Percentiles rank a stretch among this genome's conserved stretches.
Conservation (phyloP, 2,329 filamentous ascomycete genomes). For the Lecanicillium sp. region DNA sequence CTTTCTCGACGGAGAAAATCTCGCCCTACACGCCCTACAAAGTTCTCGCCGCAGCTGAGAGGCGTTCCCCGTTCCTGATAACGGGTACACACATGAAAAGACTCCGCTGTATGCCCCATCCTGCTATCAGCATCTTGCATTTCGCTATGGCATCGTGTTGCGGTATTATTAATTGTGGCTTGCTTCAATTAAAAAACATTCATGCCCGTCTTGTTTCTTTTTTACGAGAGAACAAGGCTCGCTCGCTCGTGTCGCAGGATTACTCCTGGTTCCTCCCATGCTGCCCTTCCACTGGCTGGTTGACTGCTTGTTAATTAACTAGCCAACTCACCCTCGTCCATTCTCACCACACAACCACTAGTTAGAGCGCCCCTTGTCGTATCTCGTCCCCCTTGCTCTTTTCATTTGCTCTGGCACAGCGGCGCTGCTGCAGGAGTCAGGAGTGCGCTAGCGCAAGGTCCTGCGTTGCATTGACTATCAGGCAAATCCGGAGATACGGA, state of each 20-base stretch:
- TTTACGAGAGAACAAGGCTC: neutral
- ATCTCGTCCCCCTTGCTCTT: too few relatives aligned
- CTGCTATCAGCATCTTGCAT: slow-evolving; percentile 5
- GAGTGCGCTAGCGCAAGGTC: too few relatives aligned
- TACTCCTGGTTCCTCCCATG: too few relatives aligned
- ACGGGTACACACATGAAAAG: too few relatives aligned
- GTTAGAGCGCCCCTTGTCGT: too few relatives aligned
- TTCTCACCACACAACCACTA: too few relatives aligned
- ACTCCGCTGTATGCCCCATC: neutral
- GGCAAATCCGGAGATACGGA: slow-evolving; percentile 11
- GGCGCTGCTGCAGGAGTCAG: neutral
- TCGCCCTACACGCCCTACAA: too few relatives aligned
- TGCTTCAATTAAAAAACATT: slow-evolving; percentile 3
- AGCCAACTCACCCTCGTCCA: slow-evolving; percentile 2
- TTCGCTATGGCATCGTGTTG: neutral
- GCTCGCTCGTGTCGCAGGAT: neutral
- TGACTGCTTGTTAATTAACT: neutral
- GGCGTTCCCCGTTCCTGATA: too few relatives aligned
- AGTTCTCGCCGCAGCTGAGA: slow-evolving; percentile 1
- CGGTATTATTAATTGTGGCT: neutral
- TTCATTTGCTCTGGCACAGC: too few relatives aligned
- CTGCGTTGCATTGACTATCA: slow-evolving; percentile 7
- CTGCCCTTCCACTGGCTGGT: too few relatives aligned
- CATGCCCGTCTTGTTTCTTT: too few relatives aligned
- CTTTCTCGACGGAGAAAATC: too few relatives aligned